These are phyloP conservation scores for Cladosporium sp. DNA, from an alignment of 2,329 filamentous ascomycete species.

Conservation along the genomic window DNA sequence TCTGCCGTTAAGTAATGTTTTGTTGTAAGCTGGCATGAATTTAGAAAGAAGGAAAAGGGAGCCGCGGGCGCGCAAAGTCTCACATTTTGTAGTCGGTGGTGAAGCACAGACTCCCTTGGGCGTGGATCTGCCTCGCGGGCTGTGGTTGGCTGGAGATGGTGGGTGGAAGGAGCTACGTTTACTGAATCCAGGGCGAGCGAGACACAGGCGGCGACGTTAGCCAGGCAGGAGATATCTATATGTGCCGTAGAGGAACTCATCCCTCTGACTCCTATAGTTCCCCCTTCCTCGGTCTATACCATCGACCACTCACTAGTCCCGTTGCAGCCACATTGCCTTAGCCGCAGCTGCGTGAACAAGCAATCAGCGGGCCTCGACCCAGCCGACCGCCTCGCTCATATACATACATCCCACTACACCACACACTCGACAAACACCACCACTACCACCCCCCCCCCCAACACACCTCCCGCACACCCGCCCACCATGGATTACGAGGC, in stretches of 20 bases:
- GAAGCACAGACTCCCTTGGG: background rate
- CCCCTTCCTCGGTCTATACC: background rate
- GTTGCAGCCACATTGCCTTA: constrained; percentile 5
- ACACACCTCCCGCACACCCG: constrained; percentile 22
- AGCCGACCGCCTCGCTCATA: constrained; percentile 20
- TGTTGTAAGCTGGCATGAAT: constrained; percentile 55
- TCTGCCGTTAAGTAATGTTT: constrained; percentile 54
- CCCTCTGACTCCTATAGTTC: background rate
- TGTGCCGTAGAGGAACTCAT: background rate
- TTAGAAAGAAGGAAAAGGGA: constrained; percentile 46
- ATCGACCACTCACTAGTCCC: background rate
- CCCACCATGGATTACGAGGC: constrained; percentile 83
- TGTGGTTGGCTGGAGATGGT: constrained; percentile 26
- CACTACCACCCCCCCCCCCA: constrained; percentile 16
- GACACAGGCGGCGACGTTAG: constrained; percentile 9
- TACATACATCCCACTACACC: constrained; percentile 16
- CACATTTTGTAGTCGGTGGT: constrained; percentile 13
- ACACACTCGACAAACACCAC: constrained; percentile 9
- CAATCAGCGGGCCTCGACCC: constrained; percentile 21
- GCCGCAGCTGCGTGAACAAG: constrained; percentile 24
- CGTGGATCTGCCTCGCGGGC: constrained; percentile 25
- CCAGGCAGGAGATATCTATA: constrained; percentile 6
- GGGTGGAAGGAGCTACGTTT: constrained; percentile 30
- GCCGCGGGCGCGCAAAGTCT: constrained; percentile 29
- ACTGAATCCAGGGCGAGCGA: constrained; percentile 10